phyloP scores from a whole-genome alignment of 805 yeast species.

The Candida qinlingensis region DNA sequence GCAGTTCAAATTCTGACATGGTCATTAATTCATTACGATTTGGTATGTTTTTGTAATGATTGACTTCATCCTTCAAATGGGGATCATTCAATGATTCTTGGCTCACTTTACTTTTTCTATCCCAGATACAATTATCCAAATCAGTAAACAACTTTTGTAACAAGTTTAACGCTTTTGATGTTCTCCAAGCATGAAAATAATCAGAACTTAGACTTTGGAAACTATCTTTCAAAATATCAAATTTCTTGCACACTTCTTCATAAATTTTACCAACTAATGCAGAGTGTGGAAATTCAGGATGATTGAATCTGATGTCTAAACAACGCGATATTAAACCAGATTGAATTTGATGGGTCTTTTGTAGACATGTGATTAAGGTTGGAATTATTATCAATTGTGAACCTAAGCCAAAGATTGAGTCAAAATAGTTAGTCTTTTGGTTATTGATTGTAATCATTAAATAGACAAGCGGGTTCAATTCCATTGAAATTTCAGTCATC shows the following conservation, averaged over 20 bases:
- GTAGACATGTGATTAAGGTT: conserved; percentile 14
- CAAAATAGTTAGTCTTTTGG: conserved; percentile 22
- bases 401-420: conserved; percentile 20
- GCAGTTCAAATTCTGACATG: conserved; percentile 20
- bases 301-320: conserved; percentile 23
- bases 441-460: conserved; percentile 22
- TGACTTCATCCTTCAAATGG: conserved; percentile 7
- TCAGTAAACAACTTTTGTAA: conserved; percentile 32
- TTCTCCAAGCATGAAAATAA: conserved; percentile 63
- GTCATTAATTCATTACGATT: conserved; percentile 18
- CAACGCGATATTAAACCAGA: conserved; percentile 24
- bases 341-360: conserved; percentile 17
- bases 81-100: conserved; percentile 13
- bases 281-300: conserved; percentile 7
- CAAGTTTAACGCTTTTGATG: conserved; percentile 43
- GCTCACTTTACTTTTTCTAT: conserved; percentile 19
- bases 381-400: conserved; percentile 23
- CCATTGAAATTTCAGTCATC: conserved; percentile 17
- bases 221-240: conserved; percentile 28
- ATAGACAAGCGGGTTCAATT: conserved; percentile 21
- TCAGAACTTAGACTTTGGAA: conserved; percentile 42
- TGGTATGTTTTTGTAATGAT: conserved; percentile 23
- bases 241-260: conserved; percentile 22
- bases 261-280: conserved; percentile 16
- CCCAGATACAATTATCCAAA: conserved; percentile 26